phyloP scores from a whole-genome alignment of 768 basidiomycete genomes.

The Grammothele lineata region DNA sequence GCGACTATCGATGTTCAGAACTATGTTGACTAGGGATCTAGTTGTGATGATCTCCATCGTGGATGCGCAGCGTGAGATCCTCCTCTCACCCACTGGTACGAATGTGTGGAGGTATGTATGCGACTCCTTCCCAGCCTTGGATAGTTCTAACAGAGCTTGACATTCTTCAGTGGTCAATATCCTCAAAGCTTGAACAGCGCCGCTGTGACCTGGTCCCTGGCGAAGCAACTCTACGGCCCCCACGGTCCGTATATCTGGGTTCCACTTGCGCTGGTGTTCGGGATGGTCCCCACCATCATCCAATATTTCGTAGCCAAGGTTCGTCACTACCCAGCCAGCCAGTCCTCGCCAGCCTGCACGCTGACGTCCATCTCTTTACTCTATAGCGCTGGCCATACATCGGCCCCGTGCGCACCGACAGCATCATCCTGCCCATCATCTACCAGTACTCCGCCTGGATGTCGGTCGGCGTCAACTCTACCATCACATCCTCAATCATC shows the following conservation, averaged over 20 bases:
- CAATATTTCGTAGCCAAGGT: conserved; percentile 55
- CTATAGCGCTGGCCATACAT: conserved; percentile 51
- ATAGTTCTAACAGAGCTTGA: background rate
- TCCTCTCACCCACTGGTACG: conserved; percentile 49
- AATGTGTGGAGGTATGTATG: conserved; percentile 53
- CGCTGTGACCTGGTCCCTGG: conserved; percentile 62
- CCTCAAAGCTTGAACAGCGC: conserved; percentile 51
- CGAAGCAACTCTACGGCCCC: conserved; percentile 51
- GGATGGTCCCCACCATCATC: conserved; percentile 46
- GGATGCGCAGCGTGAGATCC: conserved; percentile 46
- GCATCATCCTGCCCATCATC: conserved; percentile 52
- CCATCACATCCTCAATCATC: conserved; percentile 37
- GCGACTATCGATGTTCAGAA: no score
- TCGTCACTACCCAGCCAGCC: no score
- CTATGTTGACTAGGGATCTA: no score
- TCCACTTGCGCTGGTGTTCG: conserved; percentile 49
- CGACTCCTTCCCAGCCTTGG: background rate
- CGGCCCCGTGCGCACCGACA: conserved; percentile 45
- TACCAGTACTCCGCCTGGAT: conserved; percentile 40
- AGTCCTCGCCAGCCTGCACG: background rate
- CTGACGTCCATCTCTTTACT: background rate
- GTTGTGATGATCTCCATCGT: conserved; percentile 59
- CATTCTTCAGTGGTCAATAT: conserved; percentile 37
- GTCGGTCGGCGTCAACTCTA: conserved; percentile 53
- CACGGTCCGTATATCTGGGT: conserved; percentile 54